A percentile compares a stretch with the other conserved stretches of the same genome.
Conservation (phyloP, 345 rosid genomes). For the Eucalyptus shirleyi region DNA sequence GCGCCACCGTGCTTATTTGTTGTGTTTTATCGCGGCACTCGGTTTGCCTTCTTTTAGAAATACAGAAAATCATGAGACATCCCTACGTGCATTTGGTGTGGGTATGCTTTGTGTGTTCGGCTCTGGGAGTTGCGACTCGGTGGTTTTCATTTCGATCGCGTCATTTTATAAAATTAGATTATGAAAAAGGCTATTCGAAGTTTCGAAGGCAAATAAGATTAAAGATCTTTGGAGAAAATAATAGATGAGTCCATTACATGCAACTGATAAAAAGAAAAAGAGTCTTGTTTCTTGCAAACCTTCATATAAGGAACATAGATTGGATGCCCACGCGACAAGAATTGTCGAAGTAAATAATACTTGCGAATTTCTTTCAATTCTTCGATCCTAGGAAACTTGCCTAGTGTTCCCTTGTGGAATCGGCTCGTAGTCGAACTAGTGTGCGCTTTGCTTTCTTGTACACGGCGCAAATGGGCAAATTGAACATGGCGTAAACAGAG, state of each 20-base stretch:
- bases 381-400: background rate
- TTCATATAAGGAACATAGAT: background rate
- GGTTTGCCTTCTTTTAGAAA: background rate
- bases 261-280: background rate
- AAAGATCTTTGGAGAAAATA: background rate
- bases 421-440: background rate
- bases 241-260: background rate
- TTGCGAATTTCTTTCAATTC: background rate
- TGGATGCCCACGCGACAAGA: background rate
- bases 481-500: rapidly evolving
- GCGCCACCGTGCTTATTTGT: background rate
- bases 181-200: background rate
- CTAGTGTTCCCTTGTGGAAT: rapidly evolving
- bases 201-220: background rate
- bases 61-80: background rate
- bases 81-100: background rate
- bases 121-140: background rate
- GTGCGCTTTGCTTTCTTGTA: background rate
- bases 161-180: no score
- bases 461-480: background rate
- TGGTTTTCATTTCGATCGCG: background rate
- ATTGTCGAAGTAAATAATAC: background rate
- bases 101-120: background rate
- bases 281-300: background rate
- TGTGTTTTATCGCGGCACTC: background rate